Base-by-base conservation (phyloP, 2,329 filamentous ascomycete species). In the Sphaerostilbella broomeana region DNA sequence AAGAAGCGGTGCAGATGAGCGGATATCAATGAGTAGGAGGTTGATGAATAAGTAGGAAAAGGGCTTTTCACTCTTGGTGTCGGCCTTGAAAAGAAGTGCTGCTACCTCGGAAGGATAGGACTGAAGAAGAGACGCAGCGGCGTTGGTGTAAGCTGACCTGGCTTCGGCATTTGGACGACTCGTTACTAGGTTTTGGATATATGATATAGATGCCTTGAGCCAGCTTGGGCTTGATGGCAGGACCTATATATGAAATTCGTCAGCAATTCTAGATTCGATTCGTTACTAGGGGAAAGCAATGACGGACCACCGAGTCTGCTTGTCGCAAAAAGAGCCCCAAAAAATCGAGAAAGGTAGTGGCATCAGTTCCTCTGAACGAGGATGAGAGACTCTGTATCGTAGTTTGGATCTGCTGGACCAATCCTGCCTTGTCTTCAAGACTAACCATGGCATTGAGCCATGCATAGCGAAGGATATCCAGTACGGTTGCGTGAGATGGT, bases 11-110 rank as follows among this genome's bases (percentile, higher is more conserved):
- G 79, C 66, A 1, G 77, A 77, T 10, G 79, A 73, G 27, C 77
- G 72, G 18, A 84, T 65, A 52, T 85, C 81, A 42, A 83, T 75
- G 22, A 83, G 68, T 6, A 83, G 53, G n/a, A 83, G 69, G 48
- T 74, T 81, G 39, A 83, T 58, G 41, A 84, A 69, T 4, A 84
- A 62, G 50, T 79, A 82, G 1, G 75, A 71, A 45, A 77, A 74
- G 0, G 77, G 71, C 44, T 74, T 78, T 22, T 68, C 63, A 13
- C 41, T 53, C 18, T 56, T 55, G 13, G 51, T 55, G 4, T 62
- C 53, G 38, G 70, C 62, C 6, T 63, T 60, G 59, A 84, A 84
- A 2, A 84, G 60, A 3, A 76, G 54, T 7, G 53, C 51, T 0
- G 72, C 60, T 2, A 65, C 65, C 4, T 60, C 55, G 1, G 53